Base-by-base conservation (phyloP, 225 moss, liverwort and hornwort genomes). In the Sphagnum tenellum region DNA sequence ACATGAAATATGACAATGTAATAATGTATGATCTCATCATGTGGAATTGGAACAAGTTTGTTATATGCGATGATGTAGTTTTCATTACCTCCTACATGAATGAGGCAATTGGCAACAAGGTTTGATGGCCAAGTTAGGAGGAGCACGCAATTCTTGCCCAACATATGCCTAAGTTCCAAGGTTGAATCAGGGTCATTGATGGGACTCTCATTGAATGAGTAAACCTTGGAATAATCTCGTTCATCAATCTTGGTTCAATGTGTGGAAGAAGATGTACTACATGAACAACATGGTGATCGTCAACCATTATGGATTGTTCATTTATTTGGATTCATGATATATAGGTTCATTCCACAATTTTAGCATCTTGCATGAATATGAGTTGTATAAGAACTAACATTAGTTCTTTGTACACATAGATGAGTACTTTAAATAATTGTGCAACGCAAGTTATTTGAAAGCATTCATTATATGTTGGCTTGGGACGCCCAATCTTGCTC, bases 221-320 rank as follows among this genome's bases (percentile, higher is more conserved):
- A 60, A 13, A 2, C 59, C 59, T 7, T 60, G 2, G 2, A 60
- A 60, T 2, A 44, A 60, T 60, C 59, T 44, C 5, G 2, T n/a
- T 5, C 59, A 13, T 13, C 7, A 13, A 44, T 13, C 5, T 5
- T 60, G 4, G 2, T 60, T 69, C 14, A 60, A 69, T 12, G 60
- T 60, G 2, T 46, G 48, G 48, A 69, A 69, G 8, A 69, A 49
- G 14, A 69, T 69, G 59, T 49, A 69, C 49, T 8, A 4, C n/a
- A 8, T 50, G 7, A 69, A 69, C 11, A 69, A 69, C 12, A 59
- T 50, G 4, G 29, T 69, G 44, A 48, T 59, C 5, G 47, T 49
- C 6, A 59, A 61, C 14, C 60, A 60, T 11, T 4, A 69, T 61
- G 68, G 68, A 4, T 29, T 69, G 12, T 60, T 69, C 58, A 69